Conservation (phyloP, 1,284 basidiomycete genomes). For the Sanghuangporus sanghuang region DNA sequence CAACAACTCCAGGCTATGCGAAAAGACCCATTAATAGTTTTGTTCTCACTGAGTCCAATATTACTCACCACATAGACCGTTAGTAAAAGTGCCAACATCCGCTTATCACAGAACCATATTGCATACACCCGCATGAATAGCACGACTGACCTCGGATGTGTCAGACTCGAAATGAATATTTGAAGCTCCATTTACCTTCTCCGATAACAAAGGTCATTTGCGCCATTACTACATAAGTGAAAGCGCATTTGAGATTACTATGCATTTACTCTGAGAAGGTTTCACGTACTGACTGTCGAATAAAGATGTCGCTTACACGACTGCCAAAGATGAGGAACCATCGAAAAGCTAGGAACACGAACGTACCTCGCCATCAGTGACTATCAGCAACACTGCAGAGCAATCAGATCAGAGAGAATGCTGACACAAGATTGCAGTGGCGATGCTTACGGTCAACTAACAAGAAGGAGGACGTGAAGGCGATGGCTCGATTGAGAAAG, state of each 20-base stretch:
- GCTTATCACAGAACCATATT: constrained; percentile 8
- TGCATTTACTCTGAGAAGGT: background rate
- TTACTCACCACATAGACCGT: constrained; percentile 4
- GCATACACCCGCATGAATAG: constrained; percentile 15
- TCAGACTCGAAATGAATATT: background rate
- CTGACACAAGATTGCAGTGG: background rate
- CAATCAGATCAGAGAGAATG: background rate
- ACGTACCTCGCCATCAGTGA: background rate
- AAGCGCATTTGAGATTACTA: background rate
- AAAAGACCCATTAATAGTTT: background rate
- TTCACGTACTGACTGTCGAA: background rate
- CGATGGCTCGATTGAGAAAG: constrained; percentile 7
- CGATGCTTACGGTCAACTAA: background rate
- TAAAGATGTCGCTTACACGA: constrained; percentile 1
- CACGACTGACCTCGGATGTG: constrained; percentile 2
- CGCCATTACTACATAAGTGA: background rate
- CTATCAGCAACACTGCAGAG: background rate
- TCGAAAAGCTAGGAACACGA: background rate
- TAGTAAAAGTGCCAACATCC: constrained; percentile 3
- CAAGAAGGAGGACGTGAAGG: background rate
- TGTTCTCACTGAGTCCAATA: background rate
- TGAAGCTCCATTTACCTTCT: background rate
- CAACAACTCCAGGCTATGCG: constrained; percentile 3
- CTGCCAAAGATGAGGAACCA: background rate
- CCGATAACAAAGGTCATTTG: constrained; percentile 7